phyloP scores from a whole-genome alignment of 305 asterid genomes.

The Andrographis paniculata region DNA sequence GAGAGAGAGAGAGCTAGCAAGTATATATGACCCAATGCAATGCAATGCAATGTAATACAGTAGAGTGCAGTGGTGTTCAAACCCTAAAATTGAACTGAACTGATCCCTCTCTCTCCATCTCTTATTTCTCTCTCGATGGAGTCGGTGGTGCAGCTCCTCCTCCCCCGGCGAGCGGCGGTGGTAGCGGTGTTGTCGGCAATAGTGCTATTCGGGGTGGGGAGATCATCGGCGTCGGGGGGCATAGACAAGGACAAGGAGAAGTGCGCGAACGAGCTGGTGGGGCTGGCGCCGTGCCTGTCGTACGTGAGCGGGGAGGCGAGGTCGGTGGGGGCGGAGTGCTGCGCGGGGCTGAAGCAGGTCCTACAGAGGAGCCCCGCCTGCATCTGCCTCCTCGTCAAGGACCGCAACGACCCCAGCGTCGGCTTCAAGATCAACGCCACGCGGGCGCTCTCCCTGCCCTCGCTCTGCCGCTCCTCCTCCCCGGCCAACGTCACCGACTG shows the following conservation, averaged over 20 bases:
- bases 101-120: too few relatives aligned
- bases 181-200: too few relatives aligned
- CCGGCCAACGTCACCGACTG: constrained; percentile 42
- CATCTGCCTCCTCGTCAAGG: constrained; percentile 55
- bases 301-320: constrained; percentile 37
- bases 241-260: constrained; percentile 28
- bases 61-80: too few relatives aligned
- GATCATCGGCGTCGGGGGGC: constrained; percentile 30
- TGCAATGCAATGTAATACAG: too few relatives aligned
- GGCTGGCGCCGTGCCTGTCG: constrained; percentile 32
- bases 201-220: too few relatives aligned
- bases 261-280: constrained; percentile 29
- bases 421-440: constrained; percentile 69
- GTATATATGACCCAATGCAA: neutral
- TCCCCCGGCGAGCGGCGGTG: too few relatives aligned
- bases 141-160: too few relatives aligned
- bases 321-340: constrained; percentile 34
- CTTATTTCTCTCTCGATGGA: too few relatives aligned
- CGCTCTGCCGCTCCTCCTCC: constrained; percentile 40
- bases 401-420: constrained; percentile 60
- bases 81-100: too few relatives aligned
- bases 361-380: constrained; percentile 53
- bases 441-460: constrained; percentile 58
- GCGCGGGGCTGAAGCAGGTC: constrained; percentile 53
- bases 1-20: neutral